These are phyloP conservation scores for Albifimbria verrucaria DNA, from an alignment of 2,329 filamentous ascomycete genomes.

Conservation along the genomic window DNA sequence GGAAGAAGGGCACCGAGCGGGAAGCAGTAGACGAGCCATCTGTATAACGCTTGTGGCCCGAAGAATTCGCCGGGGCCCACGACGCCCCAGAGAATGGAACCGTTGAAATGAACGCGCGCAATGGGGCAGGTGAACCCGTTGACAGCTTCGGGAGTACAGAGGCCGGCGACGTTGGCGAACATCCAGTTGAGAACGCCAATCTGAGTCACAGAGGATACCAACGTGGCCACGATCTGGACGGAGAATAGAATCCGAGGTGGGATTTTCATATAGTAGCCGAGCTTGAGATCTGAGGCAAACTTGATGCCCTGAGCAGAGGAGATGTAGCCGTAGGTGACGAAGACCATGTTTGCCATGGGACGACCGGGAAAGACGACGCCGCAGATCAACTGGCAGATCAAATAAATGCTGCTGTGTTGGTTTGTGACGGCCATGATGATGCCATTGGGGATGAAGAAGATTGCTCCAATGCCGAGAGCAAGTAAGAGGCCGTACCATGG, in stretches of 20 bases:
- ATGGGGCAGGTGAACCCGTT: constrained; percentile 88
- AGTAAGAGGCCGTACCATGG: constrained; percentile 85
- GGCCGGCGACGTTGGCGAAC: constrained; percentile 70
- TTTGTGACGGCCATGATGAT: constrained; percentile 94
- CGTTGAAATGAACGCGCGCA: constrained; percentile 85
- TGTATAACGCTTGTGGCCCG: constrained; percentile 70
- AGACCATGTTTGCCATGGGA: constrained; percentile 90
- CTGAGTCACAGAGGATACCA: constrained; percentile 76
- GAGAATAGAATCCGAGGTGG: constrained; percentile 74
- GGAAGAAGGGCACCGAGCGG: constrained; percentile 72
- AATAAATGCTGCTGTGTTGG: constrained; percentile 81
- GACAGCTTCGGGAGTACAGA: constrained; percentile 77
- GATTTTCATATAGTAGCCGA: constrained; percentile 87
- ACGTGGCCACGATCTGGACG: constrained; percentile 73
- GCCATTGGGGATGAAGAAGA: constrained; percentile 86
- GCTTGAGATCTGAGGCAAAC: constrained; percentile 81
- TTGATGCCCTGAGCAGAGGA: constrained; percentile 86
- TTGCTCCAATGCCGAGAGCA: constrained; percentile 70
- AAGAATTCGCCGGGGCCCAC: constrained; percentile 83
- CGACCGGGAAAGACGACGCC: constrained; percentile 79
- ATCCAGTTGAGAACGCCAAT: constrained; percentile 89
- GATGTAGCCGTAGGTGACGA: constrained; percentile 88
- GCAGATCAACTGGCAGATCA: constrained; percentile 82
- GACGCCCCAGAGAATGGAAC: constrained; percentile 85
- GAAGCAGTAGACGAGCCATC: constrained; percentile 77